Evolutionary conservation across 805 yeast genomes (phyloP).

Genomic region (Brettanomyces naardenensis): DNA sequence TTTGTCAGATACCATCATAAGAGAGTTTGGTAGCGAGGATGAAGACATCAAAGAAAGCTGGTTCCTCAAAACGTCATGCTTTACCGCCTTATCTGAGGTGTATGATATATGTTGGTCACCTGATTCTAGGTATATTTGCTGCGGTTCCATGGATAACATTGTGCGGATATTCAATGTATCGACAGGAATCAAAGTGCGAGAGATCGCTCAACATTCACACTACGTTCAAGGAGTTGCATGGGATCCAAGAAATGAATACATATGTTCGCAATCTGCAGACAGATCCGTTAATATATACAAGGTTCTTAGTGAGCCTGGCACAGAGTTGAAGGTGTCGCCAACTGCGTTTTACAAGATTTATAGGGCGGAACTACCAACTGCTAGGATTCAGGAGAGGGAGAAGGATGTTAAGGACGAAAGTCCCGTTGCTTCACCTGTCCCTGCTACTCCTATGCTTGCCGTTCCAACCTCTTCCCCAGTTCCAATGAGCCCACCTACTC

Average conservation of each 20-base stretch:
- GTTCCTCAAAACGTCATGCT: constrained; percentile 51
- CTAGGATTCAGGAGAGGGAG: background rate
- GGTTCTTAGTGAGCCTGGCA: constrained; percentile 22
- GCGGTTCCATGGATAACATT: constrained; percentile 88
- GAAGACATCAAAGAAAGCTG: constrained; percentile 67
- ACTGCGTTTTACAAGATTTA: constrained; percentile 40
- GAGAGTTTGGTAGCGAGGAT: constrained; percentile 51
- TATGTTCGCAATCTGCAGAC: constrained; percentile 89
- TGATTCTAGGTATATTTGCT: constrained; percentile 61
- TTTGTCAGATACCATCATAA: constrained; percentile 41
- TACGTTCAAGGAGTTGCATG: constrained; percentile 94
- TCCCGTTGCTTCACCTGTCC: background rate
- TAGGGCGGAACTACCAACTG: constrained; percentile 40
- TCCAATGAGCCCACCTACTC: constrained; percentile 33
- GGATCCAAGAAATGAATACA: constrained; percentile 78
- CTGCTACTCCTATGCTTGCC: constrained; percentile 3
- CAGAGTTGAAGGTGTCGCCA: constrained; percentile 28
- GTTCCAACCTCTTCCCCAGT: constrained; percentile 28
- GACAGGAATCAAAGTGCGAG: constrained; percentile 49
- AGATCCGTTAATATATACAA: constrained; percentile 68
- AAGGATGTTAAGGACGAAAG: background rate
- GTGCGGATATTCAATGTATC: constrained; percentile 58
- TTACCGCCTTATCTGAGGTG: constrained; percentile 59
- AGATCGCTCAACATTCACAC: constrained; percentile 69
- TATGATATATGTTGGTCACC: constrained; percentile 95